phyloP scores from a whole-genome alignment of 441 rosid genomes.

The Arabidopsis lyrata region DNA sequence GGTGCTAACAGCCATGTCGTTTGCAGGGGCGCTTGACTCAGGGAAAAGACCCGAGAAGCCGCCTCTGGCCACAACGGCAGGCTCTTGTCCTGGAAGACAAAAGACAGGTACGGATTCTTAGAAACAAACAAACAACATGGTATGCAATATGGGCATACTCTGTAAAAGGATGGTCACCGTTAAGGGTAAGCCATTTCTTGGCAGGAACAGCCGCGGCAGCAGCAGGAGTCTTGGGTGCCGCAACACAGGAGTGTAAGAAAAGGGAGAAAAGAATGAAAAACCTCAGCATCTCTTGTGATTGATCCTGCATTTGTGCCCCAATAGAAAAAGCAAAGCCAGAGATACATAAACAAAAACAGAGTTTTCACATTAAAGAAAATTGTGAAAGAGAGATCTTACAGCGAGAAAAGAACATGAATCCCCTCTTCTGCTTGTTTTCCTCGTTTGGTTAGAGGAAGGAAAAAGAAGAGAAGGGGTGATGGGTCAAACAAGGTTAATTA shows the following conservation, averaged over 20 bases:
- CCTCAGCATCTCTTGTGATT: slow-evolving; percentile 19
- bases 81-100: slow-evolving; percentile 3
- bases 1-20: slow-evolving; percentile 45
- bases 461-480: slow-evolving; percentile 28
- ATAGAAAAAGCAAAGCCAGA: slow-evolving; percentile 10
- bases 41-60: slow-evolving; percentile 91
- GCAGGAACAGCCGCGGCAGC: slow-evolving; percentile 18
- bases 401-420: slow-evolving; percentile 36
- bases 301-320: slow-evolving; percentile 28
- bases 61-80: slow-evolving; percentile 58
- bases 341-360: background rate
- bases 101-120: background rate
- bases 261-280: slow-evolving; percentile 11
- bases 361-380: background rate
- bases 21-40: slow-evolving; percentile 60
- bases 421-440: slow-evolving; percentile 35
- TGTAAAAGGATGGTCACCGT: slow-evolving; percentile 25
- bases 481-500: slow-evolving; percentile 33
- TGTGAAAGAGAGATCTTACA: slow-evolving; percentile 36
- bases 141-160: slow-evolving; percentile 10
- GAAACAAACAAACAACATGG: background rate
- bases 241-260: slow-evolving; percentile 32
- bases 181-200: slow-evolving; percentile 48
- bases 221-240: slow-evolving; percentile 22
- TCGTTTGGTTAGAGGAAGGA: slow-evolving; percentile 20